These are phyloP conservation scores for Agrocybe praecox DNA, from an alignment of 768 basidiomycete species.

Conservation along the genomic window DNA sequence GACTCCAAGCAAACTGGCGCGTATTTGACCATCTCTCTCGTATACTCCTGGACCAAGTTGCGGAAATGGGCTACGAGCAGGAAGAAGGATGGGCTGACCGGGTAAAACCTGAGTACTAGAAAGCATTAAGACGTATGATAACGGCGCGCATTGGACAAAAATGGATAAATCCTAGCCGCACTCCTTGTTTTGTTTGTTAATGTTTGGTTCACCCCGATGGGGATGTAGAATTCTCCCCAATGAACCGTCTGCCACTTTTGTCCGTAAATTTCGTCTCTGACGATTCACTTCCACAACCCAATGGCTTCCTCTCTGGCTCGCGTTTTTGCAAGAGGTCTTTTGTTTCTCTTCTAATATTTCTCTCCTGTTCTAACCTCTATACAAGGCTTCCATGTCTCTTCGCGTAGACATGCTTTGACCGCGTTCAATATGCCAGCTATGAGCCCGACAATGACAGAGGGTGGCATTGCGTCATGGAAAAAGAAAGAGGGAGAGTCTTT, in stretches of 20 bases:
- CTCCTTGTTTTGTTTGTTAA: slow-evolving; percentile 21
- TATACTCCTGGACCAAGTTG: slow-evolving; percentile 72
- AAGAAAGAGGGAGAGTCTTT: slow-evolving; percentile 94
- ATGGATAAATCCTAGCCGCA: slow-evolving; percentile 10
- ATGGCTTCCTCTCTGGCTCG: slow-evolving; percentile 72
- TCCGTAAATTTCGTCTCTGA: slow-evolving; percentile 23
- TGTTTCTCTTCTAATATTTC: background rate
- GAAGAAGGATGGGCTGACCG: slow-evolving; percentile 73
- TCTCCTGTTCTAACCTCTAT: background rate
- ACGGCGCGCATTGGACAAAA: slow-evolving; percentile 1
- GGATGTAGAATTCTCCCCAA: slow-evolving; percentile 18
- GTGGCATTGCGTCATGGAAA: slow-evolving; percentile 98
- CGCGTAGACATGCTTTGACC: slow-evolving; percentile 74
- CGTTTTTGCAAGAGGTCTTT: slow-evolving; percentile 65
- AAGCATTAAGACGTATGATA: slow-evolving; percentile 12
- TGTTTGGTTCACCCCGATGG: slow-evolving; percentile 30
- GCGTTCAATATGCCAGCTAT: slow-evolving; percentile 97
- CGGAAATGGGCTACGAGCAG: slow-evolving; percentile 51
- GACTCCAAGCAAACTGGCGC: slow-evolving; percentile 73
- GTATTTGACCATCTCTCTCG: slow-evolving; percentile 57
- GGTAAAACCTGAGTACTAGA: slow-evolving; percentile 53
- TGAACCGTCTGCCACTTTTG: background rate
- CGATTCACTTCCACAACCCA: slow-evolving; percentile 11
- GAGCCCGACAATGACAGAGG: slow-evolving; percentile 99
- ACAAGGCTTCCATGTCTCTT: slow-evolving; percentile 82